Evolutionary conservation across 2,329 filamentous ascomycete genomes (phyloP).

Genomic region (Teratosphaeria zuluensis): DNA sequence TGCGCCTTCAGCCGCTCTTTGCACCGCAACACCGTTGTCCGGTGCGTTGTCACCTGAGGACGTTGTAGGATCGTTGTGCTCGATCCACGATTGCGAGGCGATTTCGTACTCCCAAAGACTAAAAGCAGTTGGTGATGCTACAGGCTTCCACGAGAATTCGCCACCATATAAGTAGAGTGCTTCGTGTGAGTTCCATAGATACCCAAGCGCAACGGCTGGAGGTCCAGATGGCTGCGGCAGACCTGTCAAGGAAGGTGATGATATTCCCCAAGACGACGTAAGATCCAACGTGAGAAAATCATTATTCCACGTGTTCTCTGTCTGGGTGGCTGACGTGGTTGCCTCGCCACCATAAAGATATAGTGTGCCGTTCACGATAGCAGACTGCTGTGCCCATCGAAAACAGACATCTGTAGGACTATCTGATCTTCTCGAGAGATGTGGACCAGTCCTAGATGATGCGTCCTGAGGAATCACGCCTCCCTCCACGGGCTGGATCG

Average conservation of each 20-base stretch:
- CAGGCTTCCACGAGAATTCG: slow-evolving; percentile 57
- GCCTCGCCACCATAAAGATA: slow-evolving; percentile 68
- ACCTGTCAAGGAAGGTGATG: slow-evolving; percentile 52
- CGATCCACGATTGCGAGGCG: slow-evolving; percentile 48
- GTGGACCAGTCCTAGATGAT: slow-evolving; percentile 9
- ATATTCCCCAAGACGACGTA: slow-evolving; percentile 61
- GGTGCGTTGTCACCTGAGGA: slow-evolving; percentile 55
- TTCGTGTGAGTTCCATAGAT: slow-evolving; percentile 63
- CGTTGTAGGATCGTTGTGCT: slow-evolving; percentile 52
- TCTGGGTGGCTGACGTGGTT: slow-evolving; percentile 48
- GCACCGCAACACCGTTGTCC: slow-evolving; percentile 45
- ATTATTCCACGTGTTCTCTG: slow-evolving; percentile 62
- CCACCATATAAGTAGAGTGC: slow-evolving; percentile 67
- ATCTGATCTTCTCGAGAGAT: slow-evolving; percentile 27
- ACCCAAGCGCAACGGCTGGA: slow-evolving; percentile 62
- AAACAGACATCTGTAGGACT: slow-evolving; percentile 51
- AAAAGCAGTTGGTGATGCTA: slow-evolving; percentile 46
- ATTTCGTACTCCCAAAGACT: slow-evolving; percentile 65
- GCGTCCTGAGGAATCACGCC: slow-evolving; percentile 15
- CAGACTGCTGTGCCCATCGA: slow-evolving; percentile 58
- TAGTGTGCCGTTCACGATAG: slow-evolving; percentile 63
- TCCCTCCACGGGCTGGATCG: slow-evolving; percentile 22
- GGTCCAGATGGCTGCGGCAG: slow-evolving; percentile 58
- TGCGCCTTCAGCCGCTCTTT: slow-evolving; percentile 64
- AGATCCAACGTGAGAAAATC: slow-evolving; percentile 64